phyloP scores from a whole-genome alignment of 2,329 filamentous ascomycete species.

The Aspergillus phoenicis region DNA sequence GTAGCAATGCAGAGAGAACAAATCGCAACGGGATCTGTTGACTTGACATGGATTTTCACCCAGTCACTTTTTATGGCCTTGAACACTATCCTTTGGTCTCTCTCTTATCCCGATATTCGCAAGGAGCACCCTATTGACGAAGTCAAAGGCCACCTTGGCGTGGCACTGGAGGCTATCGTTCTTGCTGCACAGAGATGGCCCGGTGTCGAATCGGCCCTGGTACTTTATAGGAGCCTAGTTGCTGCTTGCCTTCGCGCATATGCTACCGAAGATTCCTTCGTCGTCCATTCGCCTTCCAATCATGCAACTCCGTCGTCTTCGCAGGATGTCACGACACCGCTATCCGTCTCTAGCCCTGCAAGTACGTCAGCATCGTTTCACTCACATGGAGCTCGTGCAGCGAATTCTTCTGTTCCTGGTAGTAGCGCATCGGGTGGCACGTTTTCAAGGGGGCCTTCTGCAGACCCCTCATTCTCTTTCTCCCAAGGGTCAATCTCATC shows the following conservation, averaged over 20 bases:
- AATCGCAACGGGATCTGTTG: slow-evolving; percentile 72
- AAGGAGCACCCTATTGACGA: slow-evolving; percentile 71
- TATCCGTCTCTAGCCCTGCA: slow-evolving; percentile 44
- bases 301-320: slow-evolving; percentile 45
- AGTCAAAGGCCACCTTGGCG: slow-evolving; percentile 72
- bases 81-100: slow-evolving; percentile 87
- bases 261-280: slow-evolving; percentile 61
- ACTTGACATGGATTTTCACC: slow-evolving; percentile 93
- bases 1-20: slow-evolving; percentile 80
- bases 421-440: slow-evolving; percentile 32
- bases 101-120: slow-evolving; percentile 84
- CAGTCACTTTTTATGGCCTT: slow-evolving; percentile 87
- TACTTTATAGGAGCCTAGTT: slow-evolving; percentile 84
- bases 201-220: slow-evolving; percentile 78
- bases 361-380: slow-evolving; percentile 42
- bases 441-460: slow-evolving; percentile 39
- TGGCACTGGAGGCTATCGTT: slow-evolving; percentile 76
- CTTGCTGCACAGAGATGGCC: slow-evolving; percentile 88
- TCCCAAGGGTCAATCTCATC: slow-evolving; percentile 21
- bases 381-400: slow-evolving; percentile 35
- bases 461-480: slow-evolving; percentile 33
- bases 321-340: slow-evolving; percentile 43
- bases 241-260: slow-evolving; percentile 87
- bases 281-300: slow-evolving; percentile 51
- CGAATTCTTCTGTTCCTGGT: slow-evolving; percentile 32